Conservation (phyloP, 306 rosid genomes). For the Vigna reflexopilosa region DNA sequence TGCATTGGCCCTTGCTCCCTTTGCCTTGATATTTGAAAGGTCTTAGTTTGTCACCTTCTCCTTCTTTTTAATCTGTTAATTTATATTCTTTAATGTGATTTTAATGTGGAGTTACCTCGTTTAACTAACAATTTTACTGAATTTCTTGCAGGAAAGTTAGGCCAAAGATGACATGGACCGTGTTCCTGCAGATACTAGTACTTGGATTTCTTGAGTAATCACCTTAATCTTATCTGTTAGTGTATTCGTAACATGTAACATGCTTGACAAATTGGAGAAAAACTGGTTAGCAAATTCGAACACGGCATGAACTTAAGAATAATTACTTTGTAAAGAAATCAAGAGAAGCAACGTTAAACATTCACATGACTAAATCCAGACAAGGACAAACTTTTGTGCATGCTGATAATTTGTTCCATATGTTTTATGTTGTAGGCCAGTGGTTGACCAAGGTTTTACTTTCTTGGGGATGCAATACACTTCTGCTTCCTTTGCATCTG, state of each 20-base stretch:
- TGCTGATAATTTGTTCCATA: neutral
- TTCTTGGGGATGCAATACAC: constrained; percentile 81
- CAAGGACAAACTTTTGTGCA: neutral
- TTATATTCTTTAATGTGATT: neutral
- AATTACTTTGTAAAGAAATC: no score
- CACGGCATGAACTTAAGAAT: no score
- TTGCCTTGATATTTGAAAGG: constrained; percentile 72
- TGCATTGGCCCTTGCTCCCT: constrained; percentile 65
- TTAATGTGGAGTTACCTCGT: neutral
- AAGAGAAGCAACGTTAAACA: no score
- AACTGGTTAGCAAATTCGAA: no score
- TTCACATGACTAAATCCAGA: neutral
- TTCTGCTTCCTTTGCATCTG: constrained; percentile 74
- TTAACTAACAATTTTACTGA: neutral
- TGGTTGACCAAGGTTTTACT: constrained; percentile 73
- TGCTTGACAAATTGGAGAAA: no score
- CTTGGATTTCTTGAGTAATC: constrained; percentile 78
- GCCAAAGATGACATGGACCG: constrained; percentile 67
- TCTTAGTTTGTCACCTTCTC: neutral
- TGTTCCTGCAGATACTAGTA: constrained; percentile 61
- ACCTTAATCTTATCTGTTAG: neutral
- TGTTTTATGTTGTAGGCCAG: constrained; percentile 57
- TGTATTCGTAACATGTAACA: neutral
- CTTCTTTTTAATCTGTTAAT: neutral
- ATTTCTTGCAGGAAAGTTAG: constrained; percentile 63